phyloP scores from a whole-genome alignment of 2,329 filamentous ascomycete species.

The Neofusicoccum cordaticola region DNA sequence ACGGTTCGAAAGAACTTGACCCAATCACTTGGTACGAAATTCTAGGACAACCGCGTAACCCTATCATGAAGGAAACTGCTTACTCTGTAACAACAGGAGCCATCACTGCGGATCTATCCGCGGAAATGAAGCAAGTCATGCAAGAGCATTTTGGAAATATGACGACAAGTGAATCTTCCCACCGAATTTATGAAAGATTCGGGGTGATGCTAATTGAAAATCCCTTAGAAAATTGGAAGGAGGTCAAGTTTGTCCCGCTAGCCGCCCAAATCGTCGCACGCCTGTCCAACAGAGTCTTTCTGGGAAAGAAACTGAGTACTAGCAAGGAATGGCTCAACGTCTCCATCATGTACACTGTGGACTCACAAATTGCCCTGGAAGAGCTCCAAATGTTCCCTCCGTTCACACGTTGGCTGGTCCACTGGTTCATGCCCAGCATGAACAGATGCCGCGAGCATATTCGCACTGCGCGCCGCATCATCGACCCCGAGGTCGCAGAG shows the following conservation, averaged over 20 bases:
- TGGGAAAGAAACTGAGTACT: slow-evolving; percentile 35
- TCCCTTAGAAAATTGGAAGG: slow-evolving; percentile 18
- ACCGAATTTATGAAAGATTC: neutral
- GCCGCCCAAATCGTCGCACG: slow-evolving; percentile 40
- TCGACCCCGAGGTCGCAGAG: slow-evolving; percentile 33
- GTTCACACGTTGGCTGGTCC: slow-evolving; percentile 33
- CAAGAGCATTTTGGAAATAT: neutral
- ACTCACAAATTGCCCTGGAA: slow-evolving; percentile 31
- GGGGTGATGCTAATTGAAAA: neutral
- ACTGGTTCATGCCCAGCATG: slow-evolving; percentile 32
- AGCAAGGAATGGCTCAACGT: slow-evolving; percentile 41
- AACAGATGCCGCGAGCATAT: slow-evolving; percentile 28
- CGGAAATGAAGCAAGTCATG: neutral
- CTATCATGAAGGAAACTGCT: neutral
- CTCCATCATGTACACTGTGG: slow-evolving; percentile 34
- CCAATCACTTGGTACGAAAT: neutral
- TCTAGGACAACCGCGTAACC: neutral
- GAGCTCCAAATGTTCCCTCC: slow-evolving; percentile 35
- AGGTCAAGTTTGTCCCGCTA: slow-evolving; percentile 29
- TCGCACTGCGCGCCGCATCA: slow-evolving; percentile 31
- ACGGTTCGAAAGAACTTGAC: neutral
- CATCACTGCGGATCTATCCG: neutral
- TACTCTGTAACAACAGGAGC: neutral
- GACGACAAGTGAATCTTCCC: neutral
- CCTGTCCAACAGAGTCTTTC: slow-evolving; percentile 29